Conservation (phyloP, 2,329 filamentous ascomycete genomes). For the Fusarium veterinarium region DNA sequence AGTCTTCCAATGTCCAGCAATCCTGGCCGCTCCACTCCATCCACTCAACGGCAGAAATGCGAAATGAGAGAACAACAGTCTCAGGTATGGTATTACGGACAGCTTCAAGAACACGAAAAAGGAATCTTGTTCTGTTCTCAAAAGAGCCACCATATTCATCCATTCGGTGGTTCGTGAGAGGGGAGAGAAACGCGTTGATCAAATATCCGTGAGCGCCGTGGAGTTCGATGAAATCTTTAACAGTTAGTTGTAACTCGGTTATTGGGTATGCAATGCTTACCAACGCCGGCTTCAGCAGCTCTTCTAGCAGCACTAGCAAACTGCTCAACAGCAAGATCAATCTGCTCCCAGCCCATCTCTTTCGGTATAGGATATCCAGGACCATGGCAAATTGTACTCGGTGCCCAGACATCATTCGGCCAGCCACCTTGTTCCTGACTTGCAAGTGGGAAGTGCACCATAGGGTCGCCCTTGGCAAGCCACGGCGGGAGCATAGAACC, state of each 20-base stretch:
- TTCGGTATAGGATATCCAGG: not conserved
- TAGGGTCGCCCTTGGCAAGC: not conserved
- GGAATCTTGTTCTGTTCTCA: slow-evolving; percentile 70
- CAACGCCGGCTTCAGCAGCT: not conserved
- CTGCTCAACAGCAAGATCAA: not conserved
- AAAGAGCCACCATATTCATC: slow-evolving; percentile 74
- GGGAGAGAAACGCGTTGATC: not conserved
- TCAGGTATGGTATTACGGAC: slow-evolving; percentile 64
- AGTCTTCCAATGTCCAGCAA: slow-evolving; percentile 74
- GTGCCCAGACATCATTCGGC: not conserved
- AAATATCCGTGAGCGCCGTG: slow-evolving; percentile 3
- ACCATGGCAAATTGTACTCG: not conserved
- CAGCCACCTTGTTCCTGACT: not conserved
- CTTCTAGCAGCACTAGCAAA: not conserved
- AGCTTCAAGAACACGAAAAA: slow-evolving; percentile 63
- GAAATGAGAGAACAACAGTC: slow-evolving; percentile 67
- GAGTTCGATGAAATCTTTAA: not conserved
- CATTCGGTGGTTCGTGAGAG: slow-evolving; percentile 54
- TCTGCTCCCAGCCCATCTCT: rapidly evolving
- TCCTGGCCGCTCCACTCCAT: slow-evolving; percentile 59
- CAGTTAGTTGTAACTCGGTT: rapidly evolving
- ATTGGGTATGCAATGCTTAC: not conserved
- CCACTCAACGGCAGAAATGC: slow-evolving; percentile 71
- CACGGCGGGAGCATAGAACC: not conserved
- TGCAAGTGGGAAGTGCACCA: not conserved